phyloP scores from a whole-genome alignment of 1,139 yeast genomes.

The Protomyces gravidus region DNA sequence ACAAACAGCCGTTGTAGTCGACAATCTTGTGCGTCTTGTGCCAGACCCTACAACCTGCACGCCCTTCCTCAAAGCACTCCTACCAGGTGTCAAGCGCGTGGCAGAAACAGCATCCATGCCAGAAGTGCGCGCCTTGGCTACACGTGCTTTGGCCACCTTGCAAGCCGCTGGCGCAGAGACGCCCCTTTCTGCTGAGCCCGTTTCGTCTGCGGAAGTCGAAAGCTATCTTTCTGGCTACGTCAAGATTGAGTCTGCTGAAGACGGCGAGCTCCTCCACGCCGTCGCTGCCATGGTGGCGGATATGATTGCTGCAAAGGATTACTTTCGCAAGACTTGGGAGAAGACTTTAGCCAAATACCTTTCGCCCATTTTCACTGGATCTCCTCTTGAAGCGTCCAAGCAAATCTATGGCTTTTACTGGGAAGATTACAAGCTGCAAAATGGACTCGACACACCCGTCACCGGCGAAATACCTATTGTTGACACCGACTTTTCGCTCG shows the following conservation, averaged over 20 bases:
- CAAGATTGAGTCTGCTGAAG: slow-evolving; percentile 3
- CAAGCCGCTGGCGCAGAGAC: slow-evolving; percentile 29
- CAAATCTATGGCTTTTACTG: slow-evolving; percentile 14
- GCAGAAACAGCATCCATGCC: slow-evolving; percentile 88
- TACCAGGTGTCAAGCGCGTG: slow-evolving; percentile 80
- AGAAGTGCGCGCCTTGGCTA: slow-evolving; percentile 91
- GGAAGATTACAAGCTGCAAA: slow-evolving; percentile 17
- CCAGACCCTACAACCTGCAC: slow-evolving; percentile 91
- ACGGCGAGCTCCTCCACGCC: slow-evolving; percentile 1
- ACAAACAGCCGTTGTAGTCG: slow-evolving; percentile 93
- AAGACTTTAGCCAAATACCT: slow-evolving; percentile 17
- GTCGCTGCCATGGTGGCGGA: slow-evolving; percentile 22
- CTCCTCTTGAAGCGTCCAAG: slow-evolving; percentile 17
- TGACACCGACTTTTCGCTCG: slow-evolving; percentile 55
- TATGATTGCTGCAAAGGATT: slow-evolving; percentile 26
- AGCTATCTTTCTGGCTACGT: slow-evolving; percentile 16
- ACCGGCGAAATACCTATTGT: slow-evolving; percentile 26
- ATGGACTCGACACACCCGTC: slow-evolving; percentile 26
- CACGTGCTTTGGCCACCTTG: slow-evolving; percentile 58
- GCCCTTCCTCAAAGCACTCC: slow-evolving; percentile 72
- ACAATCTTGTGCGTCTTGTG: slow-evolving; percentile 89
- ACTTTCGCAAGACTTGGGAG: slow-evolving; percentile 27
- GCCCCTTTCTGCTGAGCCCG: slow-evolving; percentile 27
- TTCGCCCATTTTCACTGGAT: slow-evolving; percentile 14
- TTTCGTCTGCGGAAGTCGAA: slow-evolving; percentile 23